These are phyloP conservation scores for Actinomortierella wolfii DNA, from an alignment of 371 early-diverging fungal species.

Conservation along the genomic window DNA sequence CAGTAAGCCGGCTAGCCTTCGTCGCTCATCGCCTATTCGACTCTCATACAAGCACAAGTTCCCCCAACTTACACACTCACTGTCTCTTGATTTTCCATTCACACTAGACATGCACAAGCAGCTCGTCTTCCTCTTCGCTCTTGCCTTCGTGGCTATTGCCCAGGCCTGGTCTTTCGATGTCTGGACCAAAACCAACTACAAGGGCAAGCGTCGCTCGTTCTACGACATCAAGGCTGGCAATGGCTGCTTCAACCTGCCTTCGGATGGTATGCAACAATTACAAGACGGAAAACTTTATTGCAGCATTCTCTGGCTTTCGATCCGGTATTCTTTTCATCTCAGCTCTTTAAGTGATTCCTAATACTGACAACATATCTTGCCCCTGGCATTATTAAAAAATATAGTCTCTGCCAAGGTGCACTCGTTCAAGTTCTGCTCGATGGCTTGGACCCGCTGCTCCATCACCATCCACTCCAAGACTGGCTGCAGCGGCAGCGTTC, in stretches of 20 bases:
- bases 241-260: constrained; percentile 9
- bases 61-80: too few relatives aligned
- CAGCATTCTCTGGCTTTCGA: too few relatives aligned
- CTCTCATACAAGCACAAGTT: too few relatives aligned
- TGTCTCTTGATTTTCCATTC: too few relatives aligned
- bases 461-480: constrained; percentile 6
- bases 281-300: too few relatives aligned
- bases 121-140: constrained; percentile 1
- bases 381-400: too few relatives aligned
- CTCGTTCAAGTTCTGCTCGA: constrained; percentile 10
- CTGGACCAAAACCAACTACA: not conserved
- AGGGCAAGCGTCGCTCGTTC: constrained; percentile 1
- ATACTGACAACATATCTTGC: too few relatives aligned
- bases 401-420: not conserved
- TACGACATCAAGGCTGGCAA: constrained; percentile 8
- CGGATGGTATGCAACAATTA: too few relatives aligned
- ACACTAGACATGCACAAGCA: constrained; percentile 9
- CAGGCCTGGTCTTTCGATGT: constrained; percentile 15
- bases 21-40: too few relatives aligned
- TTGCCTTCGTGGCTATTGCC: constrained; percentile 5
- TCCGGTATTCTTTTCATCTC: too few relatives aligned
- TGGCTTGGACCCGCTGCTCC: constrained; percentile 9
- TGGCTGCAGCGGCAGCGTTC: constrained; percentile 1
- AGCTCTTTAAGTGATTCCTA: too few relatives aligned
- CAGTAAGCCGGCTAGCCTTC: too few relatives aligned